Base-by-base conservation (phyloP, 345 rosid genomes). In the sweet orange (Citrus sinensis) region DNA sequence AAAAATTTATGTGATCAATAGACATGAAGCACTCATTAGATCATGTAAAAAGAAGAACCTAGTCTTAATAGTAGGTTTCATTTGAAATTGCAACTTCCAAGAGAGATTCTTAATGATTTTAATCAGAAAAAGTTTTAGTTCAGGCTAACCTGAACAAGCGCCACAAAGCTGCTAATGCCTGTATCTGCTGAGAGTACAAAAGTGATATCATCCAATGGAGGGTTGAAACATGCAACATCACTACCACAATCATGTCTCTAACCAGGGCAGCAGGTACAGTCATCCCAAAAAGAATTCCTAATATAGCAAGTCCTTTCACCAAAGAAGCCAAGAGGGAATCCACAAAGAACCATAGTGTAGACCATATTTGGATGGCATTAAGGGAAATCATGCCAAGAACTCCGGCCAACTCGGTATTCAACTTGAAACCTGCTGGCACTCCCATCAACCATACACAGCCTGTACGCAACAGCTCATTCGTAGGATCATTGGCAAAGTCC, bases 371-470 rank as follows among this genome's bases (percentile, higher is more conserved):
- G 79, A 89, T 90, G 9, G 86, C 91, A 80, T 96, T 88, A 37
- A 96, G 95, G 82, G 97, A 96, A 16, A 90, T 77, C 88, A 90
- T 82, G 80, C 98, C 98, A 72, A 94, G 89, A 75, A 89, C 87
- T 70, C 88, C 92, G 63, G 99, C 97, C 81, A 92, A 79, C 77
- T 96, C 99, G 40, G 91, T 92, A 82, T 96, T 94, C 87, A 94
- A 85, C 88, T 94, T 94, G 85, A 96, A 96, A 70, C 99, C 98
- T 3, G 98, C 97, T 5, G 99, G 99, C 79, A 90, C 97, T 85
- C 98, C 97, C 98, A 96, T 94, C 87, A 96, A 84, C 97, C 98
- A 96, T 80, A 96, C 97, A 83, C 95, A 94, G 70, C 99, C 99
- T 2, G 94, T 90, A 13, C 99, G 93, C 88, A 92, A 56, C 72